Percentiles rank a stretch among this genome's conserved stretches.
These are phyloP conservation scores for Globisporangium acanthophoron DNA, from an alignment of 352 stramenopile species.

Conservation along the genomic window DNA sequence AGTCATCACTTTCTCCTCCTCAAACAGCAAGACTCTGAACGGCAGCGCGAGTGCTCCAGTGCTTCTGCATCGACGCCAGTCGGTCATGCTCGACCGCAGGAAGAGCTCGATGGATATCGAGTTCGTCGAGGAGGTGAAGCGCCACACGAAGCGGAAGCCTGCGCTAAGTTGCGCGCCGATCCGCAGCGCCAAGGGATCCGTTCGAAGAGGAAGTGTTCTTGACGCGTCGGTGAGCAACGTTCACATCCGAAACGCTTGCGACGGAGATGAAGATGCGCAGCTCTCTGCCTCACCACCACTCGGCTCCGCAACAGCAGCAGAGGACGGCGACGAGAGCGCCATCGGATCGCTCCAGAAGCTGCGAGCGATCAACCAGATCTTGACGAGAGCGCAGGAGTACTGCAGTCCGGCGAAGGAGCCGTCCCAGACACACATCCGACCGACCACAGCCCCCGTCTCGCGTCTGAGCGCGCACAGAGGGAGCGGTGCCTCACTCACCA, in stretches of 20 bases:
- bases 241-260: background rate
- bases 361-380: slow-evolving; percentile 59
- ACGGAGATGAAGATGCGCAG: background rate
- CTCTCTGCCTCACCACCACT: too few relatives aligned
- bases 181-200: too few relatives aligned
- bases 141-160: slow-evolving; percentile 20
- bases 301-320: too few relatives aligned
- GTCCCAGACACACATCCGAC: background rate
- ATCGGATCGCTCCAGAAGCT: slow-evolving; percentile 34
- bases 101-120: slow-evolving; percentile 41
- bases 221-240: background rate
- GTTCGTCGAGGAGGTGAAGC: slow-evolving; percentile 45
- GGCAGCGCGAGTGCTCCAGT: slow-evolving; percentile 4
- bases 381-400: slow-evolving; percentile 39
- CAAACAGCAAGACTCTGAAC: background rate
- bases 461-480: too few relatives aligned
- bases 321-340: too few relatives aligned
- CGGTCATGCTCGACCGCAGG: slow-evolving; percentile 4
- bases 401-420: slow-evolving; percentile 3
- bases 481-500: too few relatives aligned
- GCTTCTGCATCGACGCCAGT: background rate
- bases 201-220: too few relatives aligned
- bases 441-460: slow-evolving; percentile 1
- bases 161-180: background rate
- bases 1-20: too few relatives aligned